Percentiles rank a stretch among this genome's conserved stretches.
These are phyloP conservation scores for Mycotypha africana DNA, from an alignment of 371 early-diverging fungal genomes.

Conservation along the genomic window DNA sequence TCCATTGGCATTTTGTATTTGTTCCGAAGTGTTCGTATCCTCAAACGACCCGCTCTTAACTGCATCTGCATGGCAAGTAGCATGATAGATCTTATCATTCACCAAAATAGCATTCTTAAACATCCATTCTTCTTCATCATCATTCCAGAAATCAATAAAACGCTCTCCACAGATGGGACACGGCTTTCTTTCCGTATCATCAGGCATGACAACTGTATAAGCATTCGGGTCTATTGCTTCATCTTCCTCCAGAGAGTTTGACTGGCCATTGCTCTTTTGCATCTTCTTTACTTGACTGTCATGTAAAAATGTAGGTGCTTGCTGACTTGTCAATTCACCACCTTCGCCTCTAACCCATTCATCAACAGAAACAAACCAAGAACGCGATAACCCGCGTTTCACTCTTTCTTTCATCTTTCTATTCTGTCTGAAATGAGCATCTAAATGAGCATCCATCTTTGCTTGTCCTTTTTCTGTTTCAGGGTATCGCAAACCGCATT, in stretches of 20 bases:
- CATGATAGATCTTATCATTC: conserved; percentile 63
- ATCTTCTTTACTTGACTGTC: conserved; percentile 15
- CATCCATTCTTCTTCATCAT: conserved; percentile 89
- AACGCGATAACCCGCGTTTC: conserved; percentile 71
- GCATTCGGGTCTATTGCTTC: conserved; percentile 22
- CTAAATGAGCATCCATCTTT: conserved; percentile 81
- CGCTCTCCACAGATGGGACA: conserved; percentile 89
- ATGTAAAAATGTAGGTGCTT: conserved; percentile 41
- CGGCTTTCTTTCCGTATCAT: conserved; percentile 38
- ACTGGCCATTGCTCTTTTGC: conserved; percentile 10
- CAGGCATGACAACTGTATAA: conserved; percentile 46
- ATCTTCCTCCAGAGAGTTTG: conserved; percentile 7
- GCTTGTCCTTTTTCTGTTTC: conserved; percentile 62
- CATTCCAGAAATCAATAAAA: conserved; percentile 81
- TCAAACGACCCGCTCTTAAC: conserved; percentile 22
- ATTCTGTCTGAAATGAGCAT: conserved; percentile 93
- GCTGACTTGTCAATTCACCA: conserved; percentile 42
- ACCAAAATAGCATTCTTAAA: conserved; percentile 73
- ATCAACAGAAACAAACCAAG: conserved; percentile 79
- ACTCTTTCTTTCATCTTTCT: conserved; percentile 72
- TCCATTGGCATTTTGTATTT: conserved; percentile 12
- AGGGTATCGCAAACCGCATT: conserved; percentile 85
- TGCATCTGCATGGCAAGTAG: conserved; percentile 63
- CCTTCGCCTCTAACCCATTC: conserved; percentile 50
- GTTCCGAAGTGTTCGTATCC: too few relatives aligned